Evolutionary conservation across 495 filamentous ascomycete species (phyloP).

Genomic region (Penicillium waksmanii): DNA sequence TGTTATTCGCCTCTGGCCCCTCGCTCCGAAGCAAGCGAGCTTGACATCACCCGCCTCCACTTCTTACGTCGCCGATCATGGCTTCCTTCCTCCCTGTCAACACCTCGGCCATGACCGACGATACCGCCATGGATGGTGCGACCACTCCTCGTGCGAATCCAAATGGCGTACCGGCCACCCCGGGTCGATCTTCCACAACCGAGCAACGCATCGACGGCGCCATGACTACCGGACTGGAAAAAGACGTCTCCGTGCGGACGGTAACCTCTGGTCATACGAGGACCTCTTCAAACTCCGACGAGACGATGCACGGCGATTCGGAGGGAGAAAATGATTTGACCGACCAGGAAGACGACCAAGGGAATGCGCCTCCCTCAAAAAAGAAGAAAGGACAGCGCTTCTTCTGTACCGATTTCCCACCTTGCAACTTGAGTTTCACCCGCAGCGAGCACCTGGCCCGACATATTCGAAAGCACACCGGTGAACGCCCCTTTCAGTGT

Average conservation of each 20-base stretch:
- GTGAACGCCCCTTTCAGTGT: slow-evolving; percentile 95
- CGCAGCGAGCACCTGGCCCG: slow-evolving; percentile 93
- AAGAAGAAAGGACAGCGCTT: slow-evolving; percentile 98
- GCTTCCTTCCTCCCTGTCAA: slow-evolving; percentile 78
- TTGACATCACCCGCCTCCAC: slow-evolving; percentile 53
- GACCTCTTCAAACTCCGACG: slow-evolving; percentile 60
- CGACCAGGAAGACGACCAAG: slow-evolving; percentile 72
- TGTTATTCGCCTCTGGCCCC: slow-evolving; percentile 21
- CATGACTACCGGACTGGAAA: slow-evolving; percentile 17
- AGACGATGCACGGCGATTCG: slow-evolving; percentile 73
- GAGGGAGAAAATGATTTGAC: slow-evolving; percentile 76
- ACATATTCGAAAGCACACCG: slow-evolving; percentile 97
- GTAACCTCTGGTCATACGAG: slow-evolving; percentile 25
- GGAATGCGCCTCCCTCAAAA: slow-evolving; percentile 69
- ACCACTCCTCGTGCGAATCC: slow-evolving; percentile 63
- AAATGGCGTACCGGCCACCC: slow-evolving; percentile 39
- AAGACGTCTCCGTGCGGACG: slow-evolving; percentile 18
- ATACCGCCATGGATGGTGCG: slow-evolving; percentile 56
- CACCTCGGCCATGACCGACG: slow-evolving; percentile 62
- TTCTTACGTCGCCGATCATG: slow-evolving; percentile 44
- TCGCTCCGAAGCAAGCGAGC: slow-evolving; percentile 9
- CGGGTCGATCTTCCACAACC: slow-evolving; percentile 34
- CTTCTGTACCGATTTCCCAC: slow-evolving; percentile 96
- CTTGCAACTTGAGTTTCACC: slow-evolving; percentile 93
- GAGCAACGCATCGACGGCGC: slow-evolving; percentile 20